Evolutionary conservation across 2,329 filamentous ascomycete genomes (phyloP).

Genomic region (Ambrosiella beaveri): DNA sequence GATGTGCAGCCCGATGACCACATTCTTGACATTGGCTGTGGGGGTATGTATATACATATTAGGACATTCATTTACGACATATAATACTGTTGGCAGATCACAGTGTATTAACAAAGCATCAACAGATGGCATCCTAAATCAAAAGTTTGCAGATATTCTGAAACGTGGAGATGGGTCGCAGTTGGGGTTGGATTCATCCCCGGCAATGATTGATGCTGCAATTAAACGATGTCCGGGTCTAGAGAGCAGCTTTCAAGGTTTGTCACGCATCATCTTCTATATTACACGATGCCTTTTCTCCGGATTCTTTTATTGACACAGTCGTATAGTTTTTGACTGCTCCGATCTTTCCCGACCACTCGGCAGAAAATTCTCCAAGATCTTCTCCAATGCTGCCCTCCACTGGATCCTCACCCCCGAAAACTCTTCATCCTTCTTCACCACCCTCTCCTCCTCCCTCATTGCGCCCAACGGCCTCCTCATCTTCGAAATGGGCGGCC

Average conservation of each 20-base stretch:
- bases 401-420: constrained; percentile 36
- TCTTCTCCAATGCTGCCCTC: constrained; percentile 49
- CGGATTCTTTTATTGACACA: too few species aligned
- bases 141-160: constrained; percentile 32
- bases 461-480: constrained; percentile 40
- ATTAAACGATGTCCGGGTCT: constrained; percentile 22
- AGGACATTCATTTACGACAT: not conserved
- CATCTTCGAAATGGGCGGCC: constrained; percentile 54
- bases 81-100: not conserved
- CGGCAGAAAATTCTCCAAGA: constrained; percentile 29
- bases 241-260: constrained; percentile 29
- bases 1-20: constrained; percentile 39
- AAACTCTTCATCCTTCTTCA: not conserved
- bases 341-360: not conserved
- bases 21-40: constrained; percentile 47
- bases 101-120: not conserved
- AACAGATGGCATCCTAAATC: constrained; percentile 40
- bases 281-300: not conserved
- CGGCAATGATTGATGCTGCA: constrained; percentile 39
- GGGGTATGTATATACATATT: constrained; percentile 25
- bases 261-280: not conserved
- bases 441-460: constrained; percentile 24
- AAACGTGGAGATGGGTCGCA: constrained; percentile 29
- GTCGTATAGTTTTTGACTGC: constrained; percentile 6
- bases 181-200: constrained; percentile 41